Conservation (phyloP, 495 filamentous ascomycete species). For the Neurospora sp. region DNA sequence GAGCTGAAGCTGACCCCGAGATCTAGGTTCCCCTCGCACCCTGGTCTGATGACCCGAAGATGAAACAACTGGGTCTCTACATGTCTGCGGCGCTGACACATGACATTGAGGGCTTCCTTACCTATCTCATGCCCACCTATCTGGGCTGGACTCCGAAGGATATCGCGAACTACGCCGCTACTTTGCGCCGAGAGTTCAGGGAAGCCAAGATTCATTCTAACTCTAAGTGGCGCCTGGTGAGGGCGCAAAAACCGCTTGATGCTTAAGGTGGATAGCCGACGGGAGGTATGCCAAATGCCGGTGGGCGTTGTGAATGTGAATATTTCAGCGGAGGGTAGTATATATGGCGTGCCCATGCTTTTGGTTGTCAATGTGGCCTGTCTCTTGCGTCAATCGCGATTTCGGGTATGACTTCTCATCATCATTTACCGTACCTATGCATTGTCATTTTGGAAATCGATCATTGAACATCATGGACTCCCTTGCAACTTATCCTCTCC, state of each 20-base stretch:
- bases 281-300: neutral
- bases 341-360: neutral
- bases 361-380: neutral
- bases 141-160: neutral
- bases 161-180: neutral
- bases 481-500: neutral
- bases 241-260: neutral
- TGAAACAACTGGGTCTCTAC: constrained; percentile 1
- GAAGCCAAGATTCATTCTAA: neutral
- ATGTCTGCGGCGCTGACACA: neutral
- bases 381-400: neutral
- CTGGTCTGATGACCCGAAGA: neutral
- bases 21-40: neutral
- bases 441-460: neutral
- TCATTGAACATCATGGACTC: neutral
- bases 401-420: neutral
- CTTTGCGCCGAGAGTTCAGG: neutral
- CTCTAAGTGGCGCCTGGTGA: neutral
- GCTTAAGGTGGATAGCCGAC: neutral
- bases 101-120: neutral
- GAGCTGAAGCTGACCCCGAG: neutral
- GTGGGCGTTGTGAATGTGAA: too few species aligned
- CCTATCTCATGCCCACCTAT: neutral
- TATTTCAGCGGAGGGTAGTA: neutral
- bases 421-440: too few species aligned